These are phyloP conservation scores for Rhizopogon vulgaris DNA, from an alignment of 768 basidiomycete species.

Conservation along the genomic window DNA sequence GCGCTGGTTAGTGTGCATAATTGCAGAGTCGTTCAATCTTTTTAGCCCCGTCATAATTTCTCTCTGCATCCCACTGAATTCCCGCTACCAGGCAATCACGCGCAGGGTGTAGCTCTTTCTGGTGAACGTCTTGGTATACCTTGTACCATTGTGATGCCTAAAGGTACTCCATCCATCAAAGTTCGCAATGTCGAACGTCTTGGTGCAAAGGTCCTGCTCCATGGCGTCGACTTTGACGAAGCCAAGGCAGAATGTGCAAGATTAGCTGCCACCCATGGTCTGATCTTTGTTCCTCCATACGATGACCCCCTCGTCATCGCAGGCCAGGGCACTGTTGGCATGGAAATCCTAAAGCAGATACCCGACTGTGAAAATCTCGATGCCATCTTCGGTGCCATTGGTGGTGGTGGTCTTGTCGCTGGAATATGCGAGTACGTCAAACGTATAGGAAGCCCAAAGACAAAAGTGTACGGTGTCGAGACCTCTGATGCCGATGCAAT, in stretches of 20 bases:
- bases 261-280: slow-evolving; percentile 66
- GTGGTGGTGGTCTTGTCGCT: slow-evolving; percentile 90
- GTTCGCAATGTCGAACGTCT: slow-evolving; percentile 91
- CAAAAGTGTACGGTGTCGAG: slow-evolving; percentile 85
- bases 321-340: slow-evolving; percentile 91
- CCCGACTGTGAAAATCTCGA: slow-evolving; percentile 70
- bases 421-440: slow-evolving; percentile 92
- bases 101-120: slow-evolving; percentile 97
- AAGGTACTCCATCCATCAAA: slow-evolving; percentile 93
- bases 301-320: slow-evolving; percentile 97
- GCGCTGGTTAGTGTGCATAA: slow-evolving; percentile 84
- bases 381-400: slow-evolving; percentile 85
- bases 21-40: slow-evolving; percentile 10
- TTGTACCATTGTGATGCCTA: slow-evolving; percentile 99
- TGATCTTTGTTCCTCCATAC: slow-evolving; percentile 93
- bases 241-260: slow-evolving; percentile 93
- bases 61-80: background rate
- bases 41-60: background rate
- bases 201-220: slow-evolving; percentile 89
- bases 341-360: slow-evolving; percentile 92
- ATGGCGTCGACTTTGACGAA: slow-evolving; percentile 91
- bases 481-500: slow-evolving; percentile 95
- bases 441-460: slow-evolving; percentile 79
- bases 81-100: slow-evolving; percentile 78
- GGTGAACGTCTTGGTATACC: slow-evolving; percentile 82